Conservation (phyloP, 140 eudicot genomes). For the Cichorium intybus region DNA sequence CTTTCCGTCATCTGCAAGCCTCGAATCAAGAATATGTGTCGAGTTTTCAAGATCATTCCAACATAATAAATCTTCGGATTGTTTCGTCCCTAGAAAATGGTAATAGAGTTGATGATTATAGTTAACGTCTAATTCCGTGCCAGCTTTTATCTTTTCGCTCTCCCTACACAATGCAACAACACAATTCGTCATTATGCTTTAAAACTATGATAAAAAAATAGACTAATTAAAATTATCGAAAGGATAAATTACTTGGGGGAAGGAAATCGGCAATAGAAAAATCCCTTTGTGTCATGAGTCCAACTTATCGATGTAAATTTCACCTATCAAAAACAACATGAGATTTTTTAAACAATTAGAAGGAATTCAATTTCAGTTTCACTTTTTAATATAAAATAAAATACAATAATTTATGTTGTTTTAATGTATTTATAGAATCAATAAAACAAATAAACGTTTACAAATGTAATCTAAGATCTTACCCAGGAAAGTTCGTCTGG, state of each 20-base stretch:
- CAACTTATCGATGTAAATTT: slow-evolving; percentile 75
- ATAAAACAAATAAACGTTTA: neutral
- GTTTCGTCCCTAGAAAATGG: slow-evolving; percentile 85
- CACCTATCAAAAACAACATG: slow-evolving; percentile 40
- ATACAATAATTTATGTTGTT: too few relatives aligned
- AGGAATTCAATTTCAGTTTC: neutral
- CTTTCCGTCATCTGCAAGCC: slow-evolving; percentile 88
- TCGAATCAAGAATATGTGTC: slow-evolving; percentile 55
- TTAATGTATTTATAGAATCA: neutral
- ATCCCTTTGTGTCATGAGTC: slow-evolving; percentile 92
- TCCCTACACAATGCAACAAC: slow-evolving; percentile 37
- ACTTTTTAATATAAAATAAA: neutral
- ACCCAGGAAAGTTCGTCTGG: slow-evolving; percentile 84
- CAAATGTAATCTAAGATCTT: neutral
- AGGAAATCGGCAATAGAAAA: slow-evolving; percentile 89
- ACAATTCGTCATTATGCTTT: neutral
- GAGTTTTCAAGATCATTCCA: slow-evolving; percentile 80
- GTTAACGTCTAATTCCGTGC: slow-evolving; percentile 76
- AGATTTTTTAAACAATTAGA: neutral
- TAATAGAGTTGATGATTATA: slow-evolving; percentile 72
- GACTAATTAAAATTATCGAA: neutral
- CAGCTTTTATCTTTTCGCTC: slow-evolving; percentile 67
- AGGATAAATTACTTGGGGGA: slow-evolving; percentile 75
- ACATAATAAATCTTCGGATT: slow-evolving; percentile 89
- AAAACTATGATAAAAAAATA: neutral